Evolutionary conservation across 129 eudicot genomes (phyloP), one percentile per base, ranked within the genome.

Genomic region (Chrysanthemum lavandulifolium): DNA sequence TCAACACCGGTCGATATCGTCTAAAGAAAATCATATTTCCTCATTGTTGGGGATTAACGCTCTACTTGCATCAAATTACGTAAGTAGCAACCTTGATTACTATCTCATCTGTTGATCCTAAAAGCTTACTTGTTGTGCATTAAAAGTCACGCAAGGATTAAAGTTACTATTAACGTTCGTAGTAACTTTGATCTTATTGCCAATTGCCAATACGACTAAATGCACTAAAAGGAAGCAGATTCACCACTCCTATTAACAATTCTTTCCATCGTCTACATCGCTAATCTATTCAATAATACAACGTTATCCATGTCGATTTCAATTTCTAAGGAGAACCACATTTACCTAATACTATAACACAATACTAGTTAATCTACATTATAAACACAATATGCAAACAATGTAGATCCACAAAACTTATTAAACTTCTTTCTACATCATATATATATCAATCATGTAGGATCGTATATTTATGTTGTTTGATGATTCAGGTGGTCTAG

Each of bases 221-320:
- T 66, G 59, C 79, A 36, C 25, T 21, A 19, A 67, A 74, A 54
- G 0, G 58, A 25, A 65, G 79, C 67, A 54, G 73, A 40, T 40
- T 3, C 43, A 4, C 0, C 56, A 23, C 25, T 64, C 55, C 21
- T 50, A 61, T 23, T 61, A 48, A 45, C 21, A 27, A 45, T 77
- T 77, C 66, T 71, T 36, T 33, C 66, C 76, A 10, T 62, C 27
- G 49, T 61, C 61, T 61, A 36, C 49, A 11, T 73, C 64, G 21
- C 18, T 43, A 33, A 33, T 33, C 40, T 33, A 33, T 33, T 33
- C 40, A 33, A 31, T 31, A 3, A 2, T 31, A 63, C 67, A 53
- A 13, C 47, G 12, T 2, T 23, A 43, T 43, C 67, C 55, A 63
- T 52, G 54, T 25, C 51, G 6, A 13, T 48, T 57, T 58, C 62